Evolutionary conservation across 306 rosid genomes (phyloP), one percentile per base, ranked within the genome.

Genomic region (Rosa multiflora): DNA sequence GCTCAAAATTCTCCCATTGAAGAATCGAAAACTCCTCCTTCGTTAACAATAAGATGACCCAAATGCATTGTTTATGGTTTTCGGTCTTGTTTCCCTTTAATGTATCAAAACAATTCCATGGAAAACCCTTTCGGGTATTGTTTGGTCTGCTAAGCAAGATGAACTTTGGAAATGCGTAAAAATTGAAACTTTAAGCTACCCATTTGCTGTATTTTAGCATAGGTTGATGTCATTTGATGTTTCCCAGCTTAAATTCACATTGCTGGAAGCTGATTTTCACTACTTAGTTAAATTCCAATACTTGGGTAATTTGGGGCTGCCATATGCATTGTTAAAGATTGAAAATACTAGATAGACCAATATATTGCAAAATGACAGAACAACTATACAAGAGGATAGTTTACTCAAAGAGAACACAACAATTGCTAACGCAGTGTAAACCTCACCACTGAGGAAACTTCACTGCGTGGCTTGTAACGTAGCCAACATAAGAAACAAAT

Each of bases 61-160:
- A 44, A 37, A 62, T 44, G 68, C 72, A 67, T 78, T 61, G n/a
- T 73, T 8, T 35, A 51, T 72, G 72, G 48, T 61, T 44, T 61
- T 26, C 1, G 29, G 29, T 26, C 29, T 70, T 78, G 77, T 49
- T 76, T 61, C 23, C 32, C 0, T 49, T 52, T 26, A 69, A n/a
- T 69, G 73, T 56, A 42, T 59, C 49, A 5, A 4, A 2, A 63
- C 21, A 8, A 66, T 76, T 64, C 26, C 4, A 15, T 63, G 20
- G 52, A 69, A 55, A 73, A 10, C 29, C 32, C 61, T 68, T 5
- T 13, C 43, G 56, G 70, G 80, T 73, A 56, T 83, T 79, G 67
- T 46, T 56, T 79, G 69, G 17, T 46, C 64, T 79, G 69, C 12
- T 67, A 10, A 39, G 76, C 20, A 32, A 46, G 46, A 64, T 70